These are phyloP conservation scores for Teratosphaeria epicoccoides DNA, from an alignment of 2,329 filamentous ascomycete species.

Conservation along the genomic window DNA sequence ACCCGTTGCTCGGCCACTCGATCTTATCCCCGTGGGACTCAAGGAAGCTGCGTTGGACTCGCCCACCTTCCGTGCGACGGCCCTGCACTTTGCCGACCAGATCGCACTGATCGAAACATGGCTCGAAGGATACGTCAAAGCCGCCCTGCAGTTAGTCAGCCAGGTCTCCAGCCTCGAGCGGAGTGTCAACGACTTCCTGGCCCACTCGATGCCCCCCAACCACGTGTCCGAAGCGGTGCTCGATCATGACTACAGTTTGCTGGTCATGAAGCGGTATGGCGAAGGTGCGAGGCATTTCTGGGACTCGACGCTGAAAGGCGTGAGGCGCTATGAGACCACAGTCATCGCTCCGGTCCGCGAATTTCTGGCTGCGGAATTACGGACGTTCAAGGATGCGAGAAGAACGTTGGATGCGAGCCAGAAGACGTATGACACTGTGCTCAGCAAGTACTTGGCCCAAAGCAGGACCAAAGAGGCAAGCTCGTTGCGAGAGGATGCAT, in stretches of 20 bases:
- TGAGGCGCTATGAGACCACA: conserved; percentile 65
- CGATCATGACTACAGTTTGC: conserved; percentile 88
- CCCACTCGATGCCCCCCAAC: conserved; percentile 61
- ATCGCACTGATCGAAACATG: conserved; percentile 84
- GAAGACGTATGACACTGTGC: conserved; percentile 69
- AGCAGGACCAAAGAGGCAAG: conserved; percentile 91
- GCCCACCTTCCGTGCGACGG: conserved; percentile 82
- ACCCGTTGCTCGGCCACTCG: conserved; percentile 8
- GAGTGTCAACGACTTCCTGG: conserved; percentile 64
- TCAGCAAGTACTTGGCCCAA: conserved; percentile 73
- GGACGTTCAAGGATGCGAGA: conserved; percentile 75
- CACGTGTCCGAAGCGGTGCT: conserved; percentile 72
- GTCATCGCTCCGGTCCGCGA: conserved; percentile 71
- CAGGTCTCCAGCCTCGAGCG: conserved; percentile 68
- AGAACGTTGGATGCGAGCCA: conserved; percentile 68
- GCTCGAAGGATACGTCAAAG: conserved; percentile 64
- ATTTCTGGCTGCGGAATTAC: conserved; percentile 71
- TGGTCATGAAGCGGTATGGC: conserved; percentile 73
- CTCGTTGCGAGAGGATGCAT: conserved; percentile 84
- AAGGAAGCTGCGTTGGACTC: conserved; percentile 96
- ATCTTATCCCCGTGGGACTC: conserved; percentile 62
- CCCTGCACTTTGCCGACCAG: conserved; percentile 81
- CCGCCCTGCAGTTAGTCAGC: conserved; percentile 49
- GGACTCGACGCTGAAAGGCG: conserved; percentile 55
- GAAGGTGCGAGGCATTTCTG: conserved; percentile 85